Base-by-base conservation (phyloP, 2,329 filamentous ascomycete species). In the Gyromitra esculenta region DNA sequence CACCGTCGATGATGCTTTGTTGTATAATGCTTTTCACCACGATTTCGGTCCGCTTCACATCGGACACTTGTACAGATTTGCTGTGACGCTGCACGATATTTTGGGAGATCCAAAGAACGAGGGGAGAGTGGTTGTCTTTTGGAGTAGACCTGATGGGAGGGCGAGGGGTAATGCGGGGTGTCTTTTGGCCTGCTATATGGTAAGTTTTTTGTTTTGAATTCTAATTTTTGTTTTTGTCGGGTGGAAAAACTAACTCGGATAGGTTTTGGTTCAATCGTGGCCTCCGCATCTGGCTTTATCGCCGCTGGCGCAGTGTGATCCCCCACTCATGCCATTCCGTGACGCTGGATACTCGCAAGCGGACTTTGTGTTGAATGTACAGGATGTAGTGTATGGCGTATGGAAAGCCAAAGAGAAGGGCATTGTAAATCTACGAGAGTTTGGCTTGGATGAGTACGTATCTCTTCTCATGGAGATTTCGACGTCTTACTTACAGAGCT, bases 351-450 rank as follows among this genome's bases (percentile, higher is more conserved):
- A 99, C 87, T 97, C 94, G 84, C 95, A 98, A 85, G 96, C 96
- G 77, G 96, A 99, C 84, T 99, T 97, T 82, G 91, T 93, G 70
- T 89, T 99, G 81, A 97, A 92, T 75, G 93, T 99, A 56, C 96
- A 99, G 85, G 96, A 99, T 83, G 91, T 99, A 54, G 95, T 99
- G 6, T 99, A 99, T 82, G 96, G 96, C 76, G 94, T 99, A 18
- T 99, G 96, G 95, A 97, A 95, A 84, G 96, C 96, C 59, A 99
- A 98, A 86, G 96, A 99, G 83, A 93, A 97, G 84, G 91, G 92
- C 62, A 91, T 97, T 81, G 96, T 94, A 82, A 92, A 92, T 70
- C 86, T 99, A 76, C 94, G 96, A 83, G 93, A 96, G 83, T 99
- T 99, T 83, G 94, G 95, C 81, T 88, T 99, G 21, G 94, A 97